Evolutionary conservation across 2,329 filamentous ascomycete species (phyloP), one percentile per base, ranked within the genome.

Genomic region (Knufia petricola): DNA sequence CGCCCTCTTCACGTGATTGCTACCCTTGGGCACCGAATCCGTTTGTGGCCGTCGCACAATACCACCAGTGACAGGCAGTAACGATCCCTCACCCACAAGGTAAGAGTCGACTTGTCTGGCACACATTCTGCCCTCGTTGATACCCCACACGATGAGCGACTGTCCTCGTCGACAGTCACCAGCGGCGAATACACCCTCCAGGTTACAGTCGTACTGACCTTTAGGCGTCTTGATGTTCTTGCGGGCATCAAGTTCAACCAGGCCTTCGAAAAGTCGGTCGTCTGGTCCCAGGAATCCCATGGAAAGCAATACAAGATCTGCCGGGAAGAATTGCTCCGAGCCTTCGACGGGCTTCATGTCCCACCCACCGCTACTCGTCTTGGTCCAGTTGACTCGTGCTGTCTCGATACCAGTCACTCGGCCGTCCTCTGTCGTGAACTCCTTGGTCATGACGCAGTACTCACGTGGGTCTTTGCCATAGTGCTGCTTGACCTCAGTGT

Each of bases 271-370:
- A 32, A 94, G 81, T 56, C 87, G 84, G 58, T 86, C 86, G 71
- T 96, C 90, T 4, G 89, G 89, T 8, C 90, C 90, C 55, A 95
- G 71, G 83, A 96, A 96, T 64, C 90, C 90, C 90, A 96, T 95
- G 45, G 90, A 94, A 42, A 96, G 75, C 38, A 95, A 79, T 38
- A 96, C 89, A 34, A 96, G 79, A 63, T 96, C 90, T 23, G 90
- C 90, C 31, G 87, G 87, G 84, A 95, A 95, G 77, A 94, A 94
- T 65, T 95, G 82, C 72, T 94, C 85, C 53, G 85, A 90, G 31
- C 86, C 88, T 58, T 95, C 89, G 26, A 94, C 76, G 67, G 94
- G 90, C 78, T 95, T 95, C 88, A 96, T 95, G 69, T 95, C 90
- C 90, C 90, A 96, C 38, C 89, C 89, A 57, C 89, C 89, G 53